Conservation (phyloP, 1,284 basidiomycete genomes). For the Tremellales sp. region DNA sequence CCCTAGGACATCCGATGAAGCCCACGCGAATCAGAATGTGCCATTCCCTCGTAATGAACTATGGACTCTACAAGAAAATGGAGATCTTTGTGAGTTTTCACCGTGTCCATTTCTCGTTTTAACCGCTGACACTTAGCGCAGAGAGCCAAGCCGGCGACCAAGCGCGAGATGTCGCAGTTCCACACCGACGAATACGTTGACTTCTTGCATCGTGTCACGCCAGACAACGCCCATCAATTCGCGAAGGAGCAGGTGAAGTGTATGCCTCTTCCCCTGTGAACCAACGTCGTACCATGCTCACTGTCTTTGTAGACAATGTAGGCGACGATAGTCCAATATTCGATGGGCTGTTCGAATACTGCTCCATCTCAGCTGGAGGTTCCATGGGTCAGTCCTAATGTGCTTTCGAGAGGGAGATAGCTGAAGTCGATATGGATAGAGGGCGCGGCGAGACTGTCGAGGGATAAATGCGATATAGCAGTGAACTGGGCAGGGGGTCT, state of each 20-base stretch:
- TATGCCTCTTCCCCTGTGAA: conserved; percentile 47
- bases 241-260: conserved; percentile 96
- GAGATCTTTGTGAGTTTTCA: conserved; percentile 80
- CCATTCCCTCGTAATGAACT: conserved; percentile 99
- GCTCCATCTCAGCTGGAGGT: conserved; percentile 95
- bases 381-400: conserved; percentile 77
- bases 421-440: conserved; percentile 54
- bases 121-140: conserved; percentile 41
- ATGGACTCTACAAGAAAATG: conserved; percentile 95
- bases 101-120: not conserved
- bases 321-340: conserved; percentile 98
- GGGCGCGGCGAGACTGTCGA: conserved; percentile 89
- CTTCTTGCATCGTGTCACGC: conserved; percentile 77
- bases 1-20: conserved; percentile 65
- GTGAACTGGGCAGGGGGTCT: conserved; percentile 98
- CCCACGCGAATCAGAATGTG: conserved; percentile 98
- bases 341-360: conserved; percentile 96
- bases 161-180: conserved; percentile 95
- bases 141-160: conserved; percentile 98
- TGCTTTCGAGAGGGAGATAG: not conserved
- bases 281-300: not conserved
- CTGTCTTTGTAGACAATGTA: conserved; percentile 62
- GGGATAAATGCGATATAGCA: conserved; percentile 98
- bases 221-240: conserved; percentile 79
- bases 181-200: conserved; percentile 93